Evolutionary conservation across 2,329 filamentous ascomycete genomes (phyloP).

Genomic region (Ophiostoma ips): DNA sequence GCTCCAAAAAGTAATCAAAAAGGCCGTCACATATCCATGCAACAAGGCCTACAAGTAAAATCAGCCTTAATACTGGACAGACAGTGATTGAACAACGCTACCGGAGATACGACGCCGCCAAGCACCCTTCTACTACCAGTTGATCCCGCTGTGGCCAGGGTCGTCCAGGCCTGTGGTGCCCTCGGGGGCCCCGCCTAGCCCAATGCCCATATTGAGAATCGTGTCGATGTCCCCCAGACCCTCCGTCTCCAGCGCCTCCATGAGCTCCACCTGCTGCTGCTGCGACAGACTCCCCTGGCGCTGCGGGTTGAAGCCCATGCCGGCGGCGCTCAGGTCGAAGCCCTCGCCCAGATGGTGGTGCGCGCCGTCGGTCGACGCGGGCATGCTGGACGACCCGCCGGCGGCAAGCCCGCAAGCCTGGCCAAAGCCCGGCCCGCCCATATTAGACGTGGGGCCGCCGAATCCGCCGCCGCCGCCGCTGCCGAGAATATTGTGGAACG

Average conservation of each 20-base stretch:
- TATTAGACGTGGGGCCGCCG: no score
- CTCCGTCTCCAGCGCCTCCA: slow-evolving; percentile 63
- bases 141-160: neutral
- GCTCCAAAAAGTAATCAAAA: no score
- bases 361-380: neutral
- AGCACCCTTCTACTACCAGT: neutral
- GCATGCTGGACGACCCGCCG: neutral
- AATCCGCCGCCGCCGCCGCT: neutral
- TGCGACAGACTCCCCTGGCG: slow-evolving; percentile 60
- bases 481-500: slow-evolving; percentile 7
- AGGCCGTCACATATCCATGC: no score
- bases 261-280: slow-evolving; percentile 69
- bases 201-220: slow-evolving; percentile 35
- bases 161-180: neutral
- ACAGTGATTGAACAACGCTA: no score
- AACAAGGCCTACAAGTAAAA: no score
- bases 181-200: slow-evolving; percentile 10
- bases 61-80: no score
- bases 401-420: slow-evolving; percentile 15
- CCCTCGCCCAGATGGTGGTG: slow-evolving; percentile 4
- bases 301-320: slow-evolving; percentile 22
- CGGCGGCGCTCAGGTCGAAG: slow-evolving; percentile 12
- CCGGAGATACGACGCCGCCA: no score
- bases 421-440: slow-evolving; percentile 9
- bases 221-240: slow-evolving; percentile 48